These are phyloP conservation scores for Aphanoascus verrucosus DNA, from an alignment of 2,329 filamentous ascomycete genomes.

Conservation along the genomic window DNA sequence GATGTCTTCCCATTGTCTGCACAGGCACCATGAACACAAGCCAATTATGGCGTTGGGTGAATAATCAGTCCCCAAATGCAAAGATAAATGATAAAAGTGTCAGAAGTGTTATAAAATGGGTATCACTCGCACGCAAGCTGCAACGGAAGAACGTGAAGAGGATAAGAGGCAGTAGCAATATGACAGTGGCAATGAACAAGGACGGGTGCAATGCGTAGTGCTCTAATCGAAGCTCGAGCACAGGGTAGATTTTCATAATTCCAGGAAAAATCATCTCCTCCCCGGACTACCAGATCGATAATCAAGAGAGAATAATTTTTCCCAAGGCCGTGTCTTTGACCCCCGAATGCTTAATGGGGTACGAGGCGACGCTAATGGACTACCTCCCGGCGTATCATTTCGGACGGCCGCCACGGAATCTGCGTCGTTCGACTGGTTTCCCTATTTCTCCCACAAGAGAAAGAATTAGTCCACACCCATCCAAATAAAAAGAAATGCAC, in stretches of 20 bases:
- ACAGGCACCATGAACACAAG: background rate
- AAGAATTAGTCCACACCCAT: constrained; percentile 14
- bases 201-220: background rate
- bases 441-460: constrained; percentile 13
- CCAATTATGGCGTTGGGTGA: background rate
- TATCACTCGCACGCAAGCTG: background rate
- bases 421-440: background rate
- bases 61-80: background rate
- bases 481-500: background rate
- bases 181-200: background rate
- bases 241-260: background rate
- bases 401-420: constrained; percentile 11
- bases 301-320: constrained; percentile 36
- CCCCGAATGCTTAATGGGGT: constrained; percentile 21
- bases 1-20: background rate
- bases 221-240: background rate
- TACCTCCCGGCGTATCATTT: constrained; percentile 6
- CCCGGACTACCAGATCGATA: constrained; percentile 29
- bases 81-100: background rate
- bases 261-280: constrained; percentile 9
- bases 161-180: background rate
- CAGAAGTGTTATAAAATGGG: background rate
- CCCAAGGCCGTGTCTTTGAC: constrained; percentile 29
- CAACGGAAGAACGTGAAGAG: background rate
- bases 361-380: constrained; percentile 19